Base-by-base conservation (phyloP, 2,329 filamentous ascomycete genomes). In the Pseudophaeomoniella oleicola region DNA sequence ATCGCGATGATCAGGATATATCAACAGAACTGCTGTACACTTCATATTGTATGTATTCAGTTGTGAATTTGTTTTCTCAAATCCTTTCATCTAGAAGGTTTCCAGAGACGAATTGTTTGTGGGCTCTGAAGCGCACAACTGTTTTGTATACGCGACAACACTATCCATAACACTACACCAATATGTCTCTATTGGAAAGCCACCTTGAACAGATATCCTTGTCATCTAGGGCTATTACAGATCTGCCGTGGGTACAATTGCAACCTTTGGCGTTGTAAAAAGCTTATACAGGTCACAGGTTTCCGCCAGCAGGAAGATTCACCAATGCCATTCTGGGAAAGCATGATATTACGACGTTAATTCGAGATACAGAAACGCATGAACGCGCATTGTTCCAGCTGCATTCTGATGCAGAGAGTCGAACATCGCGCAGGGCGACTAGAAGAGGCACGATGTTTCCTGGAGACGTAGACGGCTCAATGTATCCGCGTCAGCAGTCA, bases 311-410 rank as follows among this genome's bases (percentile, higher is more conserved):
- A n/a, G 92, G 84, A 51, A 86, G 90, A 52, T 98, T 96, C 62
- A 90, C 87, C 47, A 94, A 93, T 56, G 86, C 90, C 19, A 71
- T 98, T 29, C 76, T 96, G 34, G 78, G 80, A 39, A 78, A 78
- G 46, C 79, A 87, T 57, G 90, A 98, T 57, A 96, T 98, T 48
- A 96, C 90, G 3, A 75, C 83, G 10, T 66, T 98, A 34, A 94
- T 98, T 51, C 82, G 90, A 42, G 90, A 98, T 56, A 94, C 88
- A 3, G 90, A 98, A 59, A 64, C 81, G 15, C 88, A 96, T 61
- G 90, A 98, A 58, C 81, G 87, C 50, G 88, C 88, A 4, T 75
- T 98, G 13, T 98, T 96, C 64, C 92, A 88, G 27, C 78, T 94
- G 0, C 86, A 88, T 1, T 76, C 82, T 0, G 74, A 81, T 0